These are phyloP conservation scores for Malassezia yamatoensis DNA, from an alignment of 1,284 basidiomycete species.

Conservation along the genomic window DNA sequence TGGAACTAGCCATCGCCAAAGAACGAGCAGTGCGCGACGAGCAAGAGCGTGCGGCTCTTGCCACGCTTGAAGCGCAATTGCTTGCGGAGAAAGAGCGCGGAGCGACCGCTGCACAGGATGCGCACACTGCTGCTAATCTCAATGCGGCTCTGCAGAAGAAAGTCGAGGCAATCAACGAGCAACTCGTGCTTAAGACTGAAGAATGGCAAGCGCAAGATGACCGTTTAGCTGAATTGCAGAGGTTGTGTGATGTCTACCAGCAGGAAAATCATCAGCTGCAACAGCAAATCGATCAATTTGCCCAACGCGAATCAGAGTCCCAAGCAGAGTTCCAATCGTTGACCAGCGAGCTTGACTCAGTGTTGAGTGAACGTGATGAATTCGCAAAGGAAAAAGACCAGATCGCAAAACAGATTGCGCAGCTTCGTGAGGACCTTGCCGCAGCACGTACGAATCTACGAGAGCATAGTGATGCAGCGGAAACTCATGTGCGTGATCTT, in stretches of 20 bases:
- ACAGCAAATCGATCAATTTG: constrained; percentile 15
- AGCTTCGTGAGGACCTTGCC: constrained; percentile 2
- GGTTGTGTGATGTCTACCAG: constrained; percentile 64
- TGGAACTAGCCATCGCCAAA: constrained; percentile 61
- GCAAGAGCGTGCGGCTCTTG: constrained; percentile 35
- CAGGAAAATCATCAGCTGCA: constrained; percentile 59
- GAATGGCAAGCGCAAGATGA: constrained; percentile 69
- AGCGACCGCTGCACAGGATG: constrained; percentile 67
- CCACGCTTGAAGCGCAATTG: constrained; percentile 49
- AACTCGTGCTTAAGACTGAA: constrained; percentile 57
- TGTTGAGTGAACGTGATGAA: constrained; percentile 17
- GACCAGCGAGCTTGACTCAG: constrained; percentile 38
- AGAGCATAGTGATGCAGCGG: constrained; percentile 9
- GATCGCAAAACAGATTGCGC: constrained; percentile 32
- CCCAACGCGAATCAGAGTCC: constrained; percentile 10
- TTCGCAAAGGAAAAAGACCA: constrained; percentile 47
- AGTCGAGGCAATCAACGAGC: constrained; percentile 63
- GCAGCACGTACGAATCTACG: not conserved
- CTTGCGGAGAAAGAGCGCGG: constrained; percentile 58
- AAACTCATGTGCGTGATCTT: constrained; percentile 11
- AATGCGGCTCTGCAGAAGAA: constrained; percentile 66
- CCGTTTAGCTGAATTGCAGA: constrained; percentile 61
- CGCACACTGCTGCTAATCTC: constrained; percentile 61
- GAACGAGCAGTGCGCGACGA: constrained; percentile 44
- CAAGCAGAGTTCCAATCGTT: constrained; percentile 15